A percentile compares a stretch with the other conserved stretches of the same genome.
phyloP scores from a whole-genome alignment of 2,329 filamentous ascomycete genomes.

The Xylaria sp. region DNA sequence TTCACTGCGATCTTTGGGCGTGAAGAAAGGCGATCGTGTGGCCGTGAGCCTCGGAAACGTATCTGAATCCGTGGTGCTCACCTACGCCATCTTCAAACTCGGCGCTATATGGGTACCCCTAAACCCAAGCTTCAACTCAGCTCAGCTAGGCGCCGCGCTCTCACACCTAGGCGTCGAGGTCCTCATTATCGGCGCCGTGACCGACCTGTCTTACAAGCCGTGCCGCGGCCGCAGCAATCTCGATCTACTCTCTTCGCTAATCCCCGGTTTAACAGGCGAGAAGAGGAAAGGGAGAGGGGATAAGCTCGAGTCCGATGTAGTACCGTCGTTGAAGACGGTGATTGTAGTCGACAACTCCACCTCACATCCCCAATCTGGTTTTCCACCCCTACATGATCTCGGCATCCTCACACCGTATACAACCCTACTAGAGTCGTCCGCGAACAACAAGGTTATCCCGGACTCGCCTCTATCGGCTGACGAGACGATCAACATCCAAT shows the following conservation, averaged over 20 bases:
- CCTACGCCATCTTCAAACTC: slow-evolving; percentile 91
- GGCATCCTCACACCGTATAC: slow-evolving; percentile 54
- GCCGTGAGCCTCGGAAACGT: slow-evolving; percentile 87
- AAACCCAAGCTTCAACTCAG: slow-evolving; percentile 85
- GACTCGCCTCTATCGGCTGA: slow-evolving; percentile 57
- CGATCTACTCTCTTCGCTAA: slow-evolving; percentile 51
- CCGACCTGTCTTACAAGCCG: slow-evolving; percentile 75
- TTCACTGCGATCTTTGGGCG: slow-evolving; percentile 71
- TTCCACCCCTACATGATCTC: slow-evolving; percentile 45
- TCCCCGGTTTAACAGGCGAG: slow-evolving; percentile 42
- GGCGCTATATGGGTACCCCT: slow-evolving; percentile 94
- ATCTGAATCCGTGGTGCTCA: slow-evolving; percentile 80
- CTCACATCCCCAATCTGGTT: slow-evolving; percentile 53
- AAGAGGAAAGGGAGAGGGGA: slow-evolving; percentile 22
- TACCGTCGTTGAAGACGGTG: slow-evolving; percentile 74
- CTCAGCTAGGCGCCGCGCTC: slow-evolving; percentile 79
- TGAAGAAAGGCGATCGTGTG: slow-evolving; percentile 82
- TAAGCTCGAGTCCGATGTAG: slow-evolving; percentile 49
- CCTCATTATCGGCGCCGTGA: slow-evolving; percentile 85
- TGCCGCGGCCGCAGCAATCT: slow-evolving; percentile 60
- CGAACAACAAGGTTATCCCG: slow-evolving; percentile 48
- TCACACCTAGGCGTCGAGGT: slow-evolving; percentile 74
- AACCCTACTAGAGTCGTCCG: slow-evolving; percentile 47
- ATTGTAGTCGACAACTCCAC: slow-evolving; percentile 80
- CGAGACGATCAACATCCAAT: slow-evolving; percentile 93